phyloP scores from a whole-genome alignment of 2,329 filamentous ascomycete species.

The Chaetomiaceae sp. region DNA sequence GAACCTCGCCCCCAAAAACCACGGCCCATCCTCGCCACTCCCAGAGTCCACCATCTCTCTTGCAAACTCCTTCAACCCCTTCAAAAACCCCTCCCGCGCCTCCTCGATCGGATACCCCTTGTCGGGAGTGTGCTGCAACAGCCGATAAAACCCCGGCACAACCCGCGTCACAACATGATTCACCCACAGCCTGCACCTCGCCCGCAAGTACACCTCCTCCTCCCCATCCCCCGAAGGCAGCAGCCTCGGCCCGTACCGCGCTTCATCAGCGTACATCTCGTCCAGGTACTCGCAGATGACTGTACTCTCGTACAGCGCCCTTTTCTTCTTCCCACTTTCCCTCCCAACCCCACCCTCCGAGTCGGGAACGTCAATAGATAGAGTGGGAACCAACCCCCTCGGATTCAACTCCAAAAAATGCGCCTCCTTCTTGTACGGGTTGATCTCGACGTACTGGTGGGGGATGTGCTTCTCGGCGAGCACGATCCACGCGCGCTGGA shows the following conservation, averaged over 20 bases:
- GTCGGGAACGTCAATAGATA: slow-evolving; percentile 43
- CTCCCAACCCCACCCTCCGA: not conserved
- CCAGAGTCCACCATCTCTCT: slow-evolving; percentile 57
- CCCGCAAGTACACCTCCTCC: slow-evolving; percentile 57
- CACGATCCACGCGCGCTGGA: slow-evolving; percentile 69
- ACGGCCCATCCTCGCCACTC: slow-evolving; percentile 48
- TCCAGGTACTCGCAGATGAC: slow-evolving; percentile 74
- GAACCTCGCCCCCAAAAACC: slow-evolving; percentile 62
- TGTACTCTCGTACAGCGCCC: slow-evolving; percentile 67
- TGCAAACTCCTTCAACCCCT: slow-evolving; percentile 55
- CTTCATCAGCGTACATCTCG: slow-evolving; percentile 56
- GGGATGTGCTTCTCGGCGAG: slow-evolving; percentile 68
- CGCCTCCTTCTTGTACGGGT: slow-evolving; percentile 69
- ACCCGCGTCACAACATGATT: slow-evolving; percentile 66
- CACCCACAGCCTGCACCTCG: slow-evolving; percentile 66
- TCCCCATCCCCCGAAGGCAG: slow-evolving; percentile 41
- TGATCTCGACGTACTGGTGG: slow-evolving; percentile 74
- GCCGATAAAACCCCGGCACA: slow-evolving; percentile 64
- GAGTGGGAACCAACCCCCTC: slow-evolving; percentile 68
- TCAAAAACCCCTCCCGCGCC: slow-evolving; percentile 54
- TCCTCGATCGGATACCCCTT: slow-evolving; percentile 48
- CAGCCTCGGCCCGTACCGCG: slow-evolving; percentile 42
- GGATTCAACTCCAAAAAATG: slow-evolving; percentile 69
- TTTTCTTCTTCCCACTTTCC: slow-evolving; percentile 31
- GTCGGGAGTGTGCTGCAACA: slow-evolving; percentile 51